Evolutionary conservation across 2,329 filamentous ascomycete species (phyloP), one percentile per base, ranked within the genome.

Genomic region (Fusarium brevicatenulatum): DNA sequence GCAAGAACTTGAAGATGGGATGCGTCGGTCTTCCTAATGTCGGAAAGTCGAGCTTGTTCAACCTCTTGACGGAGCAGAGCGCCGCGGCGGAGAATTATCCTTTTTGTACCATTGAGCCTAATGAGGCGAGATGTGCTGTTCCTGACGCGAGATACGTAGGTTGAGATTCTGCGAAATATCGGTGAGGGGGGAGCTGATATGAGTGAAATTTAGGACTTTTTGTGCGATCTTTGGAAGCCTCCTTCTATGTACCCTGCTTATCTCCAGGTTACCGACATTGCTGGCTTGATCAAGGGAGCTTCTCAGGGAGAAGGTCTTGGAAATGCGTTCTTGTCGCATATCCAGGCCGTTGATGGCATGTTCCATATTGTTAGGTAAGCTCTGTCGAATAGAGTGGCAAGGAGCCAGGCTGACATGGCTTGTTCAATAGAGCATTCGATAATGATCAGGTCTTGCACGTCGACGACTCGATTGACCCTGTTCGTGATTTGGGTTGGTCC

Each of bases 51-150:
- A 83, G 81, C 50, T 70, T 85, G 68, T 85, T 85, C 77, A 85
- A 85, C 47, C 80, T 85, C 39, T 79, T 85, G 78, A 85, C 83
- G 7, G 81, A 85, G 76, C 83, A 85, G 78, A 84, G 81, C 74
- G 83, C 82, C 40, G 80, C 83, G 4, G 83, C 83, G 2, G 83
- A 85, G 74, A 85, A 85, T 71, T 85, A 85, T 66, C 83, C 84
- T 1, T 85, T 85, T 60, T 85, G 83, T 73, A 85, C 83, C 0
- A 85, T 85, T 77, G 83, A 85, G 78, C 83, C 83, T 43, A 85
- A 85, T 30, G 83, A 85, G 77, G 83, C 83, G 59, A 82, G 83
- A 74, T 85, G 83, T 78, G 78, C 82, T 62, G 83, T 85, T 56
- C 83, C 83, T 4, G 83, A 85, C 71, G 78, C 76, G 55, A 78